Evolutionary conservation across 768 basidiomycete species (phyloP).

Genomic region (Lactarius quietus): DNA sequence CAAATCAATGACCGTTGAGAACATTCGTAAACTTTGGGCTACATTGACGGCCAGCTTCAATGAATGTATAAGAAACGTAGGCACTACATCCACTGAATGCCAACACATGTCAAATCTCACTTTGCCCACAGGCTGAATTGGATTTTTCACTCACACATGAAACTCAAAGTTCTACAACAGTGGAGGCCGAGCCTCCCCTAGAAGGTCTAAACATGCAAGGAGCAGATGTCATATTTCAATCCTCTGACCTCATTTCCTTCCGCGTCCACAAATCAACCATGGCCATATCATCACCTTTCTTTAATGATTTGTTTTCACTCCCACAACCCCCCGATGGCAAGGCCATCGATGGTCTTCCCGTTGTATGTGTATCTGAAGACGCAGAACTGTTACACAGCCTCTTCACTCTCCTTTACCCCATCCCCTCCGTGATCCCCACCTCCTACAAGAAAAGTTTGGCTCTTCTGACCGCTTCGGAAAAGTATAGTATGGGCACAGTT

Average conservation of each 20-base stretch:
- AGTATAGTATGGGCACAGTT: slow-evolving; percentile 27
- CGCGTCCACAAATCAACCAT: slow-evolving; percentile 1
- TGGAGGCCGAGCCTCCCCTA: background rate
- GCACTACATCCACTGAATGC: background rate
- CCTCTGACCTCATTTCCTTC: background rate
- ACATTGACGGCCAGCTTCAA: background rate
- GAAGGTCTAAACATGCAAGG: no score
- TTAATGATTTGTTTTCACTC: background rate
- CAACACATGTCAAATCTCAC: background rate
- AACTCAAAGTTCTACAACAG: background rate
- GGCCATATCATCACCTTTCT: background rate
- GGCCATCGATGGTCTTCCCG: background rate
- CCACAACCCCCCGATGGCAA: background rate
- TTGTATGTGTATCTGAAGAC: no score
- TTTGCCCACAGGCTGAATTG: background rate
- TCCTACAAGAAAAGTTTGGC: background rate
- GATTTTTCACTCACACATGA: background rate
- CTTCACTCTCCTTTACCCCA: background rate
- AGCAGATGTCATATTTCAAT: background rate
- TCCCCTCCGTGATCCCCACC: background rate
- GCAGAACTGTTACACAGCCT: background rate
- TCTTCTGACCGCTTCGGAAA: slow-evolving; percentile 25
- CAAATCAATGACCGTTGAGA: background rate
- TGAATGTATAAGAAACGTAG: background rate
- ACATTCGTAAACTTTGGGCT: background rate